A percentile compares a stretch with the other conserved stretches of the same genome.
Conservation (phyloP, 2,329 filamentous ascomycete genomes). For the Penicillium rolfsii region DNA sequence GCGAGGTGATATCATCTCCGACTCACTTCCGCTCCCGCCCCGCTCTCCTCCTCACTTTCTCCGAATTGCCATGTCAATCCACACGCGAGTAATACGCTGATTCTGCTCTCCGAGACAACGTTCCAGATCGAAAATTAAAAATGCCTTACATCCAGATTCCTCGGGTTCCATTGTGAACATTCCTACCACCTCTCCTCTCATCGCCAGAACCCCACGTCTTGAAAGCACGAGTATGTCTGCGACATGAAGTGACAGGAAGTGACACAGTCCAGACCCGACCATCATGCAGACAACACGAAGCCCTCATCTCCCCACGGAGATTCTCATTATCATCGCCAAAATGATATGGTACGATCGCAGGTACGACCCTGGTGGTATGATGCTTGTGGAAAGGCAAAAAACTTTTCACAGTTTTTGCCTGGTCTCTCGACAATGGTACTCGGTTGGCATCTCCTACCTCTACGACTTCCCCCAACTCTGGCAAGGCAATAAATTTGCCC, state of each 20-base stretch:
- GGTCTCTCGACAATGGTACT: slow-evolving; percentile 61
- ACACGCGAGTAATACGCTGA: background rate
- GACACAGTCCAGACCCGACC: background rate
- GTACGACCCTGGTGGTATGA: background rate
- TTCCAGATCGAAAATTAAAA: background rate
- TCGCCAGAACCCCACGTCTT: background rate
- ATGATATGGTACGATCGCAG: background rate
- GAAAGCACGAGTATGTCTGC: background rate
- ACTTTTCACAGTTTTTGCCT: slow-evolving; percentile 57
- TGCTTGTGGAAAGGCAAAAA: slow-evolving; percentile 42
- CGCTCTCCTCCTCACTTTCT: slow-evolving; percentile 2
- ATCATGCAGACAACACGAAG: background rate
- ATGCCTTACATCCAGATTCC: background rate
- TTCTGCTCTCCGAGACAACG: background rate
- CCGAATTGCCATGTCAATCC: slow-evolving; percentile 1
- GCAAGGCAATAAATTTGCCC: slow-evolving; percentile 55
- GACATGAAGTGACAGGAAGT: background rate
- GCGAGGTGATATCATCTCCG: slow-evolving; percentile 17
- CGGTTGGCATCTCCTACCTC: slow-evolving; percentile 54
- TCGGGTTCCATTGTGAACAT: background rate
- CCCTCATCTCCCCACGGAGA: slow-evolving; percentile 4
- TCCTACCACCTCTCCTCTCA: too few relatives aligned
- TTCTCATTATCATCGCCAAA: slow-evolving; percentile 4
- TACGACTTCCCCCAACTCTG: slow-evolving; percentile 57
- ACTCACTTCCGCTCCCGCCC: slow-evolving; percentile 6